Percentiles rank a stretch among this genome's conserved stretches.
phyloP scores from a whole-genome alignment of 192 early-diverging fungal genomes.

The Umbelopsis sp. region DNA sequence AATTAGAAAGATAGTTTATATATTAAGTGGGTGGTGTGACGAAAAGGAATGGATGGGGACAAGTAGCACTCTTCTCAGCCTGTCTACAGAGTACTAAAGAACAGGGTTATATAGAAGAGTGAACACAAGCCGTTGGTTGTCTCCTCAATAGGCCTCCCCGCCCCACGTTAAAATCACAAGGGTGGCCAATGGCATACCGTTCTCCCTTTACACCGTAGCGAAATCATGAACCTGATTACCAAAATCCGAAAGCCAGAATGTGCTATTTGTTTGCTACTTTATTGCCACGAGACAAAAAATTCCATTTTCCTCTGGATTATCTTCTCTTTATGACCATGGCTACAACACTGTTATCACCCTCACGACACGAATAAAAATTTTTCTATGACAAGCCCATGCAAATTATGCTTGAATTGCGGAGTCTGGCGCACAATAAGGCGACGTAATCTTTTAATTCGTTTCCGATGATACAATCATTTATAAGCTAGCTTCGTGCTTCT shows the following conservation, averaged over 20 bases:
- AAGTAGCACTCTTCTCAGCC: conserved; percentile 2
- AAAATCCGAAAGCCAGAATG: not conserved
- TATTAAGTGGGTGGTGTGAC: not conserved
- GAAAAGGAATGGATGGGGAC: conserved; percentile 18
- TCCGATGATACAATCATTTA: not conserved
- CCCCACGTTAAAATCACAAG: not conserved
- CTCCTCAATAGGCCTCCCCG: not conserved
- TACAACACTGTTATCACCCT: too few species aligned
- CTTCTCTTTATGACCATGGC: too few species aligned
- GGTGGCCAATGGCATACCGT: conserved; percentile 3
- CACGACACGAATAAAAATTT: too few species aligned
- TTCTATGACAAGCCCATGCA: too few species aligned
- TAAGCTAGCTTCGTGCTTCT: not conserved
- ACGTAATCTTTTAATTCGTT: conserved; percentile 9
- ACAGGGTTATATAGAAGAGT: conserved; percentile 9
- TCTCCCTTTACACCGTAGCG: not conserved
- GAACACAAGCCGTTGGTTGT: not conserved
- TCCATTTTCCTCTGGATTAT: too few species aligned
- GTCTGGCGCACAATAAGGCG: not conserved
- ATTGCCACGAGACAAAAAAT: conserved; percentile 10
- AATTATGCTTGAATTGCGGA: too few species aligned
- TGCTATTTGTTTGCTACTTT: not conserved
- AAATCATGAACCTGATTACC: not conserved
- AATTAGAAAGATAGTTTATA: conserved; percentile 10
- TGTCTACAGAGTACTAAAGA: not conserved